phyloP scores from a whole-genome alignment of 768 basidiomycete genomes.

The Boletus fagicola region DNA sequence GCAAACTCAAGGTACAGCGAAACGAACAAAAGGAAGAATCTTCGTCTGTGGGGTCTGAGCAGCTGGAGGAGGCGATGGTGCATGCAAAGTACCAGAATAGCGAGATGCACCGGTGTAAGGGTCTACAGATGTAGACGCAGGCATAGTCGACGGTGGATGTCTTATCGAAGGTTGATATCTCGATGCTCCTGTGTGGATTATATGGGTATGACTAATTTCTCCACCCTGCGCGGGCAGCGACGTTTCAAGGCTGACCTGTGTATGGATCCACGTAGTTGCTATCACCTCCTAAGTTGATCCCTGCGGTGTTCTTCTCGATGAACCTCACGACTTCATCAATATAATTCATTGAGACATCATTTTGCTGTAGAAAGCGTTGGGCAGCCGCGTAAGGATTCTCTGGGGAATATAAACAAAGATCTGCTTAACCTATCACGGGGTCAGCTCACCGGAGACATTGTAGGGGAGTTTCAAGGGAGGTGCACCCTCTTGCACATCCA shows the following conservation, averaged over 20 bases:
- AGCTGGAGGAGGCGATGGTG: conserved; percentile 31
- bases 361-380: conserved; percentile 77
- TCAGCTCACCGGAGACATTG: conserved; percentile 71
- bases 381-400: conserved; percentile 92
- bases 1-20: not conserved
- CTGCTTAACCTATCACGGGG: not conserved
- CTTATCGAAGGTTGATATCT: conserved; percentile 52
- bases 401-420: conserved; percentile 31
- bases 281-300: conserved; percentile 65
- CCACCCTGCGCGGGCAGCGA: not conserved
- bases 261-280: conserved; percentile 80
- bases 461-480: conserved; percentile 94
- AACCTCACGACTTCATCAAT: conserved; percentile 89
- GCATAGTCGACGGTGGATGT: conserved; percentile 29
- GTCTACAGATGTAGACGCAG: conserved; percentile 49
- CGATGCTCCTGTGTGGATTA: conserved; percentile 49
- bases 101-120: conserved; percentile 74
- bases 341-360: conserved; percentile 81
- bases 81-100: conserved; percentile 46
- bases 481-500: conserved; percentile 90
- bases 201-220: not conserved
- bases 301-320: conserved; percentile 88
- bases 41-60: conserved; percentile 35
- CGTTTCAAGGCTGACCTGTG: conserved; percentile 56
- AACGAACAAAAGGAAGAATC: conserved; percentile 53